These are phyloP conservation scores for Daphne laureola DNA, from an alignment of 441 rosid species.

Conservation along the genomic window DNA sequence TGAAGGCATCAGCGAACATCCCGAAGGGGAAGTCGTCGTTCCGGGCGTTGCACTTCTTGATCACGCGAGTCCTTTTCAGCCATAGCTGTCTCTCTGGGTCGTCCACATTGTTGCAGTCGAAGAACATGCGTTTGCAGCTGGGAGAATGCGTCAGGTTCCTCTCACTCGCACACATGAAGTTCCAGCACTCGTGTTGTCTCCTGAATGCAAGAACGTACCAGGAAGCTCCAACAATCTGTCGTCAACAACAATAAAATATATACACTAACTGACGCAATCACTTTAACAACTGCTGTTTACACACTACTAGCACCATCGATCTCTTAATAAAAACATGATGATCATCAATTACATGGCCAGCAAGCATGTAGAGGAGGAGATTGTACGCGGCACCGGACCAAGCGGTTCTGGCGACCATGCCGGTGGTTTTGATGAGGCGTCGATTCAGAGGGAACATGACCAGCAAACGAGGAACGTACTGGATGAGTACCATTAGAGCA, in stretches of 20 bases:
- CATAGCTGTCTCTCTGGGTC: slow-evolving; percentile 45
- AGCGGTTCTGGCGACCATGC: slow-evolving; percentile 77
- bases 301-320: no score
- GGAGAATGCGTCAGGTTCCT: slow-evolving; percentile 30
- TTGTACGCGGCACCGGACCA: slow-evolving; percentile 97
- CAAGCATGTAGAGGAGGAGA: slow-evolving; percentile 64
- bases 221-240: slow-evolving; percentile 70
- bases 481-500: slow-evolving; percentile 66
- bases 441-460: slow-evolving; percentile 66
- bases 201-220: slow-evolving; percentile 73
- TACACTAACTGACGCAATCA: not conserved
- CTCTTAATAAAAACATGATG: no score
- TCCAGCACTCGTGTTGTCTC: slow-evolving; percentile 69
- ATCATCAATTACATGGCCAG: slow-evolving; percentile 58
- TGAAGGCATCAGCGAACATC: slow-evolving; percentile 67
- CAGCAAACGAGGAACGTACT: slow-evolving; percentile 65
- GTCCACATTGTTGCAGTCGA: slow-evolving; percentile 47
- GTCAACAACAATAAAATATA: not conserved
- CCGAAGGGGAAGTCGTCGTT: slow-evolving; percentile 49
- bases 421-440: slow-evolving; percentile 66
- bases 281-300: no score
- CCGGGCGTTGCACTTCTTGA: slow-evolving; percentile 42
- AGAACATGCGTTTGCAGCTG: slow-evolving; percentile 27
- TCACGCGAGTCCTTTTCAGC: slow-evolving; percentile 48
- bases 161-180: slow-evolving; percentile 47